These are phyloP conservation scores for Adansonia grandidieri DNA, from an alignment of 441 rosid species.

Conservation along the genomic window DNA sequence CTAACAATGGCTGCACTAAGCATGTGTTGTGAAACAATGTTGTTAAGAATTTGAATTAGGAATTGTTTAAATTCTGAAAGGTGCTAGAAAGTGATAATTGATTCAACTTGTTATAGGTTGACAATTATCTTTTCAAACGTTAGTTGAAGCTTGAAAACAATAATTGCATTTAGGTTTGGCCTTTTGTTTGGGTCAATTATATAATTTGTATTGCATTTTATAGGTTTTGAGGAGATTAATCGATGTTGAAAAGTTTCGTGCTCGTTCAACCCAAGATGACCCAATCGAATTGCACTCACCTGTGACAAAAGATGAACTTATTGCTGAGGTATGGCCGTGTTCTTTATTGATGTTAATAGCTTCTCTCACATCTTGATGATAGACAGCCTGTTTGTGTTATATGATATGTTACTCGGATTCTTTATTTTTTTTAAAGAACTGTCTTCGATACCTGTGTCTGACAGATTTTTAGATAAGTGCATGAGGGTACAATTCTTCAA, in stretches of 20 bases:
- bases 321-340: slow-evolving; percentile 61
- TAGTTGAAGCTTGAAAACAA: slow-evolving; percentile 7
- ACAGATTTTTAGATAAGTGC: neutral
- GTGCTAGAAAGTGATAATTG: slow-evolving; percentile 6
- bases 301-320: slow-evolving; percentile 70
- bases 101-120: neutral
- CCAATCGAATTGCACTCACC: slow-evolving; percentile 71
- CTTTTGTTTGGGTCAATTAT: neutral
- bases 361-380: neutral
- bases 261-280: slow-evolving; percentile 79
- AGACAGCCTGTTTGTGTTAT: neutral
- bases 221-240: slow-evolving; percentile 67
- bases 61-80: neutral
- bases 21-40: neutral
- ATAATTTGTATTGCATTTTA: slow-evolving; percentile 17
- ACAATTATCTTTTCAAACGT: slow-evolving; percentile 7
- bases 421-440: neutral
- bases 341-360: slow-evolving; percentile 16
- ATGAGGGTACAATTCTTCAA: neutral
- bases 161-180: slow-evolving; percentile 4
- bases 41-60: slow-evolving; percentile 4
- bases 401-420: neutral
- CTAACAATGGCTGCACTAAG: neutral
- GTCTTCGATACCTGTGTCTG: neutral
- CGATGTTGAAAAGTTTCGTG: slow-evolving; percentile 60